These are phyloP conservation scores for Aspergillus leporis DNA, from an alignment of 495 filamentous ascomycete species.

Conservation along the genomic window DNA sequence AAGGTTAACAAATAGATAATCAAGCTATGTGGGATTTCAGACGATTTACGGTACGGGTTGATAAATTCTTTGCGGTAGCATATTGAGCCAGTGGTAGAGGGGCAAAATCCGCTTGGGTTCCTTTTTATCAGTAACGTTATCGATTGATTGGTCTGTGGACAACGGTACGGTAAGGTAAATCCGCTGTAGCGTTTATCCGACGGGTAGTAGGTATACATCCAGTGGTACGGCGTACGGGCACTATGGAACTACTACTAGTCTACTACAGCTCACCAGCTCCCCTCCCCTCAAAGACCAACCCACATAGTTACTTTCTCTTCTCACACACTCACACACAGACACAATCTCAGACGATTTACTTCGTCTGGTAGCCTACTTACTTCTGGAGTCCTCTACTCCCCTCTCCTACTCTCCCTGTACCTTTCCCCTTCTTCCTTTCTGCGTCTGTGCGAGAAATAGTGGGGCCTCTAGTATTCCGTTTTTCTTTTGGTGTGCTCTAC, in stretches of 20 bases:
- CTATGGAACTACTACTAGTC: neutral
- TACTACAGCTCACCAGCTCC: neutral
- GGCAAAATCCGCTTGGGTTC: constrained; percentile 18
- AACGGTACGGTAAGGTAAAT: constrained; percentile 9
- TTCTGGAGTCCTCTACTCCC: neutral
- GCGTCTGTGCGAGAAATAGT: constrained; percentile 3
- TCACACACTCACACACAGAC: neutral
- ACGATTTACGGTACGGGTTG: no score
- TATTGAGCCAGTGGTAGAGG: constrained; percentile 4
- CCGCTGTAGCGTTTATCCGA: constrained; percentile 25
- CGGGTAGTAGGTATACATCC: neutral
- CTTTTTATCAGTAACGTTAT: constrained; percentile 29
- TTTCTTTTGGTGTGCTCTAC: constrained; percentile 16
- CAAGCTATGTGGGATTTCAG: no score
- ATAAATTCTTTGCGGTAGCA: no score
- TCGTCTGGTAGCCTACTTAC: neutral
- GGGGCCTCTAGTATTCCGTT: constrained; percentile 8
- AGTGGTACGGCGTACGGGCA: neutral
- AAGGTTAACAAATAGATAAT: neutral
- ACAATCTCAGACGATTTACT: neutral
- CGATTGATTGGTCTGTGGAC: constrained; percentile 22
- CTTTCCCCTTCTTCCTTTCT: constrained; percentile 13
- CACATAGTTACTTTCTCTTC: neutral
- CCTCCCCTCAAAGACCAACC: neutral
- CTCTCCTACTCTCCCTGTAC: neutral